Conservation (phyloP, 2,329 filamentous ascomycete genomes). For the Neofusicoccum ribis region DNA sequence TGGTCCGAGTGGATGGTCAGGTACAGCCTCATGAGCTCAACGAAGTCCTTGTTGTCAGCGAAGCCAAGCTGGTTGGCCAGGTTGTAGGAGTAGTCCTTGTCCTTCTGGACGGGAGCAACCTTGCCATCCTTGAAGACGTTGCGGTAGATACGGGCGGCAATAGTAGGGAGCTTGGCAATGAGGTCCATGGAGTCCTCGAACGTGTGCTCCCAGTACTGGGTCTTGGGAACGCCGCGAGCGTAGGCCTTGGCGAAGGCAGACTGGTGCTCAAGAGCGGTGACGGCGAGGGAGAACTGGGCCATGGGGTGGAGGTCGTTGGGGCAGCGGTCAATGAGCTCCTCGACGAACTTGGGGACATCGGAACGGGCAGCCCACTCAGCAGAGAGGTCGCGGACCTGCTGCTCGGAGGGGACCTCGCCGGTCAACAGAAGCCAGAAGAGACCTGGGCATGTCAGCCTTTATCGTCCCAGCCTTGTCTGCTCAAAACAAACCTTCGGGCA, state of each 20-base stretch:
- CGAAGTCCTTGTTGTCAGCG: conserved; percentile 89
- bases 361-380: conserved; percentile 98
- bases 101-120: conserved; percentile 92
- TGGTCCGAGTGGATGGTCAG: conserved; percentile 99
- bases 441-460: conserved; percentile 52
- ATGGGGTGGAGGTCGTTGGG: conserved; percentile 98
- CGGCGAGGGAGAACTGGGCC: conserved; percentile 98
- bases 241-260: conserved; percentile 98
- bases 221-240: conserved; percentile 98
- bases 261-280: conserved; percentile 97
- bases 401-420: conserved; percentile 94
- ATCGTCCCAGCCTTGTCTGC: not conserved
- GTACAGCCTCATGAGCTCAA: conserved; percentile 98
- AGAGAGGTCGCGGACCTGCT: conserved; percentile 97
- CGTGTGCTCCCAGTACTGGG: conserved; percentile 99
- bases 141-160: conserved; percentile 98
- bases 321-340: conserved; percentile 99
- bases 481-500: conserved; percentile 72
- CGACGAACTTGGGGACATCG: conserved; percentile 95
- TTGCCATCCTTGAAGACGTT: conserved; percentile 99
- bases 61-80: conserved; percentile 99
- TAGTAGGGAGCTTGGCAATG: conserved; percentile 98
- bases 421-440: conserved; percentile 99
- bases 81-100: conserved; percentile 99
- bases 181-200: conserved; percentile 99